Evolutionary conservation across 2,329 filamentous ascomycete genomes (phyloP), one percentile per base, ranked within the genome.

Genomic region (Alternaria incomplexa): DNA sequence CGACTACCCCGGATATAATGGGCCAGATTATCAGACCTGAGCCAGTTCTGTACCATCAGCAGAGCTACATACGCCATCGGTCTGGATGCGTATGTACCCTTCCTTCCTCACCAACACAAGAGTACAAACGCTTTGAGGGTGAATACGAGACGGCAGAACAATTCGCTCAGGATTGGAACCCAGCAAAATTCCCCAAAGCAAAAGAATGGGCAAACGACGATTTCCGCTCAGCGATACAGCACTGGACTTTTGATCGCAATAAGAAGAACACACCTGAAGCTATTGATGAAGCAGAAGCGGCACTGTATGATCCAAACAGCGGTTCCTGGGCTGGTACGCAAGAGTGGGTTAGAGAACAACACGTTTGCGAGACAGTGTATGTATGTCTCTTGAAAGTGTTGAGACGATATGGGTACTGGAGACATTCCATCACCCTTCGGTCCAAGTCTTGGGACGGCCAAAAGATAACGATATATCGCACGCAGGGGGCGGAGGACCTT

Each of bases 41-140:
- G 32, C 15, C 15, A 9, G 15, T 2, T 36, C 32, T 4, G 7
- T n/a, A 36, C 32, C 4, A 9, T 36, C 32, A n/a, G 32, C 32
- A 36, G 32, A 36, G 32, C 15, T 36, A 36, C 32, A 36, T 36
- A 36, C 32, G 32, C 32, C 15, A 36, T 36, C 15, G 32, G 15
- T 36, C 32, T 36, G 32, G 32, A n/a, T 36, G 32, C 32, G 32
- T 36, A 36, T 36, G 32, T 36, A n/a, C 15, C 15, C 2, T n/a
- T n/a, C 15, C 32, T 36, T 36, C 32, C 0, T n/a, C 32, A 36
- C 15, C 15, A 0, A 36, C 1, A n/a, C 32, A 36, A n/a, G 4
- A 36, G 1, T 0, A 36, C 15, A 5, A n/a, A 36, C 1, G 32
- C 32, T 2, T n/a, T 2, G 8, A 36, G 1, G 32, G 2, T 0